Base-by-base conservation (phyloP, 495 filamentous ascomycete species). In the Hypoxylon fragiforme region DNA sequence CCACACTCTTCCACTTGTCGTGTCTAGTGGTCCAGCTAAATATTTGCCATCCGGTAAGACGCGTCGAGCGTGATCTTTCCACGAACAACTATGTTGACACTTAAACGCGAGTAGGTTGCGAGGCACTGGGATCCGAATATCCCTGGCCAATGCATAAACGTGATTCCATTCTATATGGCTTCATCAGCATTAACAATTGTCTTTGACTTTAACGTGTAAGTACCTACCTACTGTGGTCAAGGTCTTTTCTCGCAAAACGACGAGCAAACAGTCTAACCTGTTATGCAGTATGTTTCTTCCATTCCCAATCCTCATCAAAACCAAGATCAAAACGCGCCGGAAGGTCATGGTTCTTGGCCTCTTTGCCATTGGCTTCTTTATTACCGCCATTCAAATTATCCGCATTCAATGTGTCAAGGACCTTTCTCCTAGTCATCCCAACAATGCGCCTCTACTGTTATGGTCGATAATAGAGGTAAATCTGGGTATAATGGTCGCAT, bases 391-490 rank as follows among this genome's bases (percentile, higher is more conserved):
- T 48, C 77, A 82, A 56, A 74, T 81, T 45, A 72, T 81, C 49
- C 78, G 79, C 28, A 78, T 83, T 50, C 73, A 78, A 56, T 77
- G 65, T 18, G 67, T 82, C 37, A 71, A 69, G 20, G 64, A 65
- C 32, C 67, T 79, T 2, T 45, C 44, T 22, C 71, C 34, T 15
- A 14, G 13, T 15, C n/a, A 73, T 50, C 73, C 72, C 21, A 75
- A 81, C 61, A 75, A 70, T 35, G 68, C 74, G 7, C 57, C 65
- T 0, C 64, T 81, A 12, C 68, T 79, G 21, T 63, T 77, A n/a
- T 82, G 79, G 78, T 81, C 79, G 11, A 51, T 65, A 4, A 65
- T 82, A 3, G 79, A 82, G 46, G 69, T 71, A 52, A 77, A 77
- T 49, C 60, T 83, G 2, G 80, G 78, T 3, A 71, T 80, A 16